phyloP scores from a whole-genome alignment of 345 rosid species.

The Physaria fendleri region DNA sequence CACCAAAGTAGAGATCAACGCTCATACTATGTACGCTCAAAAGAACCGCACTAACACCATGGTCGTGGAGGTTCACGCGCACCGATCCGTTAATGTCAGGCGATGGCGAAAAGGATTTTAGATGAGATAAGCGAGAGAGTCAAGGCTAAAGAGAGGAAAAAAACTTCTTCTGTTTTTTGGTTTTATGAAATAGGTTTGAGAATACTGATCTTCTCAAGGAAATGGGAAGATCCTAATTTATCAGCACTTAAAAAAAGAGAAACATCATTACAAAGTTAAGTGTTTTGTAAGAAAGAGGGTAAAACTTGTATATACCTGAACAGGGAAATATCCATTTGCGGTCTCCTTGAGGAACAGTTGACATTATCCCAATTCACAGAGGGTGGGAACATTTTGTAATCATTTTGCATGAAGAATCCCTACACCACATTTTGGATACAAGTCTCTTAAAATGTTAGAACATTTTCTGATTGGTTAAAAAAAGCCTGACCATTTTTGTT shows the following conservation, averaged over 20 bases:
- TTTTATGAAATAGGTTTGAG: background rate
- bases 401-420: constrained; percentile 99
- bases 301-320: constrained; percentile 53
- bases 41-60: no score
- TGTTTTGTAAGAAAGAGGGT: background rate
- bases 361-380: constrained; percentile 89
- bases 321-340: constrained; percentile 98
- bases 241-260: background rate
- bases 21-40: no score
- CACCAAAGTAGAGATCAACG: no score
- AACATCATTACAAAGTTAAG: background rate
- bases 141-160: no score
- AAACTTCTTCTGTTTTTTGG: no score
- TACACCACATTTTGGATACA: constrained; percentile 24
- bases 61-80: no score
- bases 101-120: no score
- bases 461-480: constrained; percentile 3
- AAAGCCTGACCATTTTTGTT: background rate
- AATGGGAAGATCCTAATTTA: background rate
- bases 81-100: no score
- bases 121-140: no score
- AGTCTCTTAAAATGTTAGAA: constrained; percentile 10
- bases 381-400: constrained; percentile 99
- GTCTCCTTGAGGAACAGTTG: constrained; percentile 80
- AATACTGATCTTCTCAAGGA: background rate